Evolutionary conservation across 805 yeast genomes (phyloP).

Genomic region (Metschnikowia colocasiae): DNA sequence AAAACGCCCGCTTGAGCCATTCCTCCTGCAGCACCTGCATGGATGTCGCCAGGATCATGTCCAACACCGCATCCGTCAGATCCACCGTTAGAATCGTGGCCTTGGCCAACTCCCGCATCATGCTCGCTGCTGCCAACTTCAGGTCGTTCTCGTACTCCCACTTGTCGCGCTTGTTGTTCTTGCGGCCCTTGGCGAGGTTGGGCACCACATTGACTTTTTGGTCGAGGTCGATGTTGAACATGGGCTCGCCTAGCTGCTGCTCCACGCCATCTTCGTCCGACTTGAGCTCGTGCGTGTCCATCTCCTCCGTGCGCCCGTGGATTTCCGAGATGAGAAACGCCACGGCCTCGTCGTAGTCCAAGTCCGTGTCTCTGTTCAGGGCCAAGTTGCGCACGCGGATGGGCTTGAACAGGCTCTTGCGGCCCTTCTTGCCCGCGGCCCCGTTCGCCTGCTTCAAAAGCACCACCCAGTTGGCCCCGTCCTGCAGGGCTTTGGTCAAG

Average conservation of each 20-base stretch:
- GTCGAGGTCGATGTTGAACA: conserved; percentile 32
- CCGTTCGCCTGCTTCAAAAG: conserved; percentile 64
- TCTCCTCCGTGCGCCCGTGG: conserved; percentile 8
- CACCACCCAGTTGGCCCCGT: conserved; percentile 75
- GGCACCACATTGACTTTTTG: conserved; percentile 67
- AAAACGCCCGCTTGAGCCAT: conserved; percentile 80
- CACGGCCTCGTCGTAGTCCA: conserved; percentile 65
- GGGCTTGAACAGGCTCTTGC: conserved; percentile 59
- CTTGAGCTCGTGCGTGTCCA: conserved; percentile 3
- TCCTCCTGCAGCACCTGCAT: conserved; percentile 67
- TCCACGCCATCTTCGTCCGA: not conserved
- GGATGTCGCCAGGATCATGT: conserved; percentile 75
- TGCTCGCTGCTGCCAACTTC: conserved; percentile 51
- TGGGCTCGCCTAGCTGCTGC: conserved; percentile 23
- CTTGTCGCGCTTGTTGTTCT: conserved; percentile 69
- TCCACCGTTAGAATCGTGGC: conserved; percentile 81
- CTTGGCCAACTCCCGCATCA: conserved; percentile 51
- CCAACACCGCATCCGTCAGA: conserved; percentile 76
- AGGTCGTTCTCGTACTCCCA: conserved; percentile 77
- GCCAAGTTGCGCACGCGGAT: conserved; percentile 64
- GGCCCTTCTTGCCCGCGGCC: conserved; percentile 33
- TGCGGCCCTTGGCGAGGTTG: conserved; percentile 79
- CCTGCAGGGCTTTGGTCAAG: conserved; percentile 55
- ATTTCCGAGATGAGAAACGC: conserved; percentile 24
- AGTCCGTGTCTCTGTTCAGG: conserved; percentile 63